A percentile compares a stretch with the other conserved stretches of the same genome.
Evolutionary conservation across 73 alveolate genomes (phyloP).

Genomic region (Uronychia binucleata): DNA sequence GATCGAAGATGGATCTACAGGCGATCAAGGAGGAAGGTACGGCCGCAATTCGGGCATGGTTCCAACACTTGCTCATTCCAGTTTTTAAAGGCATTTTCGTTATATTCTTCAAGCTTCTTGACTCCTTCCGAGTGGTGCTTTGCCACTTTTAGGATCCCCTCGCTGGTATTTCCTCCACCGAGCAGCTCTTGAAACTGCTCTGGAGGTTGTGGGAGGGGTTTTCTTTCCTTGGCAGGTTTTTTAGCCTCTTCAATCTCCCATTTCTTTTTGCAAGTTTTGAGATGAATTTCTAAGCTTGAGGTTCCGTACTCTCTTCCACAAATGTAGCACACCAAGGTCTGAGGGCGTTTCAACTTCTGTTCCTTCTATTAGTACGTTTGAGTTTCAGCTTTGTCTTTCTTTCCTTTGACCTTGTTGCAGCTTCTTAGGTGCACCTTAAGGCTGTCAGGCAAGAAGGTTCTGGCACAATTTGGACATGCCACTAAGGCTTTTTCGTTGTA

Average conservation of each 20-base stretch:
- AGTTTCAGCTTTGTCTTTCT: neutral
- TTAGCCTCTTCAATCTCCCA: slow-evolving; percentile 57
- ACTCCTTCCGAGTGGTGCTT: too few relatives aligned
- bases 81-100: neutral
- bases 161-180: neutral
- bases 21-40: slow-evolving; percentile 87
- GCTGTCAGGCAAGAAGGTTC: slow-evolving; percentile 84
- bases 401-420: slow-evolving; percentile 39
- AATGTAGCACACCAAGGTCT: slow-evolving; percentile 85
- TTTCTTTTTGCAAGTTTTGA: slow-evolving; percentile 72
- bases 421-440: slow-evolving; percentile 70
- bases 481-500: slow-evolving; percentile 68
- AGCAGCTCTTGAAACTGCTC: neutral
- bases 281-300: slow-evolving; percentile 73
- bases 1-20: slow-evolving; percentile 65
- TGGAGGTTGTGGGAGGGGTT: slow-evolving; percentile 59
- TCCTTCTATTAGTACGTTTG: neutral
- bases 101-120: neutral
- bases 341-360: slow-evolving; percentile 56
- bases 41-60: slow-evolving; percentile 74
- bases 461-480: slow-evolving; percentile 77
- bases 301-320: slow-evolving; percentile 96
- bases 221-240: slow-evolving; percentile 64
- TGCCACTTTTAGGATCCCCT: too few relatives aligned
- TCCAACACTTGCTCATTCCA: slow-evolving; percentile 59